Percentiles rank a stretch among this genome's conserved stretches.
These are phyloP conservation scores for Mycosphaerella sp. DNA, from an alignment of 2,329 filamentous ascomycete species.

Conservation along the genomic window DNA sequence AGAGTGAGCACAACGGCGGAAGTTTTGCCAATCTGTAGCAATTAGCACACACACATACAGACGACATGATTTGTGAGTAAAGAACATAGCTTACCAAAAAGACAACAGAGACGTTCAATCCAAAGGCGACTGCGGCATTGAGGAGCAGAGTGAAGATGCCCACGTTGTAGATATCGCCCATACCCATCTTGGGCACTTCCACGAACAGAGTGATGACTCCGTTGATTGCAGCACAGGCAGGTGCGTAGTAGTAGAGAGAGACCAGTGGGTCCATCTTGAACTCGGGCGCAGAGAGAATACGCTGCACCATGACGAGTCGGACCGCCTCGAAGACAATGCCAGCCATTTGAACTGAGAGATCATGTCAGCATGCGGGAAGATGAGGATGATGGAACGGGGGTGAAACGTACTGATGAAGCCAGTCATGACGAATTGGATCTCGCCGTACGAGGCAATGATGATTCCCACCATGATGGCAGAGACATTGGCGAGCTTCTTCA, in stretches of 20 bases:
- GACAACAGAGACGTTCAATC: conserved; percentile 78
- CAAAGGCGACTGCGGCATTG: conserved; percentile 72
- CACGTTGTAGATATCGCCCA: conserved; percentile 66
- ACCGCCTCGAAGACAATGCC: conserved; percentile 78
- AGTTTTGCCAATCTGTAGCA: conserved; percentile 70
- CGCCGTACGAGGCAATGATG: conserved; percentile 86
- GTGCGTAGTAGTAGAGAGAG: conserved; percentile 84
- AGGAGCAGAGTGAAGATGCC: conserved; percentile 65
- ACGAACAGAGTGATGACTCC: conserved; percentile 64
- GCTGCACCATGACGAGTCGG: conserved; percentile 77
- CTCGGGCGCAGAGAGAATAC: conserved; percentile 70
- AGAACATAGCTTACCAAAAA: conserved; percentile 59
- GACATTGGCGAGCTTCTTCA: conserved; percentile 85
- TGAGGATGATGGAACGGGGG: no score
- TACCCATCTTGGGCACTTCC: conserved; percentile 63
- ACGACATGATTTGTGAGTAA: neutral
- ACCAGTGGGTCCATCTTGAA: conserved; percentile 94
- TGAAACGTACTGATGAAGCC: conserved; percentile 53
- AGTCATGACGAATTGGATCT: conserved; percentile 82
- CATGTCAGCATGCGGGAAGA: neutral
- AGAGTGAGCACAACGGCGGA: conserved; percentile 80
- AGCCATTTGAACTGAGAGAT: conserved; percentile 58
- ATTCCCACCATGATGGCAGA: conserved; percentile 92
- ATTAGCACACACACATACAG: conserved; percentile 3
- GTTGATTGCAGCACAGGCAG: conserved; percentile 78